phyloP scores from a whole-genome alignment of 2,329 filamentous ascomycete species.

The Trichoderma polysporum region DNA sequence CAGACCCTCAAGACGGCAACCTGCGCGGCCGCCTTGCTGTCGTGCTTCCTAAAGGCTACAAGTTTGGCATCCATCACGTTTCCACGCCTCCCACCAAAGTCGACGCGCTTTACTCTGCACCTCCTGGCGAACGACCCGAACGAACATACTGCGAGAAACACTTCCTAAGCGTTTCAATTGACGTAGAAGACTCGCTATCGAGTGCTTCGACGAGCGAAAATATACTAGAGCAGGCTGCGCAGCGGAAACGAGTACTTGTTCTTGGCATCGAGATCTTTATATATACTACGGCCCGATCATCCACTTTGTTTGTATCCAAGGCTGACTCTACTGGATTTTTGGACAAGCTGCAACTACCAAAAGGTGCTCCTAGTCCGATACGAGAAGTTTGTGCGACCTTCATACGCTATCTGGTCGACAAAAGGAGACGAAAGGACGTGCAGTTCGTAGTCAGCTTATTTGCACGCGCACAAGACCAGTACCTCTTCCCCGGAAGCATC shows the following conservation, averaged over 20 bases:
- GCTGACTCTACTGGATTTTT: slow-evolving; percentile 94
- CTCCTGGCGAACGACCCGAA: slow-evolving; percentile 69
- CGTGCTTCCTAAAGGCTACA: slow-evolving; percentile 53
- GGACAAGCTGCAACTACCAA: slow-evolving; percentile 62
- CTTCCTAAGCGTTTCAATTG: slow-evolving; percentile 59
- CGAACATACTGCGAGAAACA: slow-evolving; percentile 86
- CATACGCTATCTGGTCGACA: slow-evolving; percentile 69
- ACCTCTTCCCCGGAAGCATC: slow-evolving; percentile 89
- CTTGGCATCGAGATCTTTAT: slow-evolving; percentile 86
- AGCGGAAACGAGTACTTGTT: slow-evolving; percentile 56
- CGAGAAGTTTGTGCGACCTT: slow-evolving; percentile 73
- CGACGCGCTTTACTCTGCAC: slow-evolving; percentile 74
- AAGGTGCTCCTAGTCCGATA: slow-evolving; percentile 68
- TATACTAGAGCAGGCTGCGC: slow-evolving; percentile 15
- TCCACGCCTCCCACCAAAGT: slow-evolving; percentile 78
- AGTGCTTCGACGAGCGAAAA: slow-evolving; percentile 29
- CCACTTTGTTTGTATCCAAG: slow-evolving; percentile 92
- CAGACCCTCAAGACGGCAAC: slow-evolving; percentile 6
- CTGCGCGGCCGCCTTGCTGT: slow-evolving; percentile 39
- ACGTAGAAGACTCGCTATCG: slow-evolving; percentile 26
- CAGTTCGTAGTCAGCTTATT: slow-evolving; percentile 84
- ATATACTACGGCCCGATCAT: slow-evolving; percentile 77
- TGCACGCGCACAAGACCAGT: slow-evolving; percentile 87
- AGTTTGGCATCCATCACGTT: slow-evolving; percentile 77
- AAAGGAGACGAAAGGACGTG: slow-evolving; percentile 61